Percentiles rank a stretch among this genome's conserved stretches.
Evolutionary conservation across 2,329 filamentous ascomycete species (phyloP).

Genomic region (Penicillium psychrosexuale): DNA sequence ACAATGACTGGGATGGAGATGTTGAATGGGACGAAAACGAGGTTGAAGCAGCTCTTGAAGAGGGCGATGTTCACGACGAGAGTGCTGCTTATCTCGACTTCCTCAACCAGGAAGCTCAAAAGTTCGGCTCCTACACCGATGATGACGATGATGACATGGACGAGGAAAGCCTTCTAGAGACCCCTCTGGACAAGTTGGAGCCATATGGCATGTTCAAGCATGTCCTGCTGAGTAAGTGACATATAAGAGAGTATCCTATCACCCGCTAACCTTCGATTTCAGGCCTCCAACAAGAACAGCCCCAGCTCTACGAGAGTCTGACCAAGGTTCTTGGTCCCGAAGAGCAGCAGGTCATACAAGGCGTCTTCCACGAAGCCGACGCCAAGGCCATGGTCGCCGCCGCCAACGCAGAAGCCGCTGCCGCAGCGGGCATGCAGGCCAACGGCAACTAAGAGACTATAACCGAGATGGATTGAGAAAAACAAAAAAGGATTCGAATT

Average conservation of each 20-base stretch:
- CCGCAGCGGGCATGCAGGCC: constrained; percentile 33
- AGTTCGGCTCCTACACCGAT: constrained; percentile 69
- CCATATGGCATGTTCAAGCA: constrained; percentile 86
- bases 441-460: constrained; percentile 34
- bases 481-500: constrained; percentile 2
- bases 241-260: background rate
- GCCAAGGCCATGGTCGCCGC: constrained; percentile 47
- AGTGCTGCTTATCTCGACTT: constrained; percentile 94
- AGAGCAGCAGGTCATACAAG: constrained; percentile 77
- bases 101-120: constrained; percentile 87
- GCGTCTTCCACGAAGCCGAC: constrained; percentile 70
- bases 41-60: constrained; percentile 58
- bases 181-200: constrained; percentile 90
- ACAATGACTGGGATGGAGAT: constrained; percentile 78
- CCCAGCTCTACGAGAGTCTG: constrained; percentile 78
- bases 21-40: constrained; percentile 65
- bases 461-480: constrained; percentile 8
- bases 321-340: constrained; percentile 74
- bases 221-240: constrained; percentile 72
- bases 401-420: constrained; percentile 38
- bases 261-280: constrained; percentile 30
- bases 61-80: constrained; percentile 74
- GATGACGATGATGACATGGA: constrained; percentile 86
- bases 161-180: constrained; percentile 88
- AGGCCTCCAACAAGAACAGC: constrained; percentile 89